Evolutionary conservation across 192 early-diverging fungal species (phyloP).

Genomic region (Lunasporangiospora selenospora): DNA sequence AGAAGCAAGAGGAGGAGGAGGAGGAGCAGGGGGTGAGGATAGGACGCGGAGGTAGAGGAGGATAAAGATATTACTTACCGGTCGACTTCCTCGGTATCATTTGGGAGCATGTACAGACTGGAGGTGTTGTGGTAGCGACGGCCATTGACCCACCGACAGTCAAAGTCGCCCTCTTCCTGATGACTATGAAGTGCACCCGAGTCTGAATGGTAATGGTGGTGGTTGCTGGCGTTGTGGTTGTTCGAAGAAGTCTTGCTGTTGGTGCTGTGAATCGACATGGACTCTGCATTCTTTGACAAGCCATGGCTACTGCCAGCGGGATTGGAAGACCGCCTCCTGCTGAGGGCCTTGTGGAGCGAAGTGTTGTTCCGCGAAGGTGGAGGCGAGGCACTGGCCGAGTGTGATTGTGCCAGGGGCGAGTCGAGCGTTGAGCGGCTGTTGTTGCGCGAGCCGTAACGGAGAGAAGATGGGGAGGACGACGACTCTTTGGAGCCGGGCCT

Average conservation of each 20-base stretch:
- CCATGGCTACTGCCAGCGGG: no score
- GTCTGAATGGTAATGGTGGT: not conserved
- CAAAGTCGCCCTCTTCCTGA: slow-evolving; percentile 20
- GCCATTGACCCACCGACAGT: slow-evolving; percentile 8
- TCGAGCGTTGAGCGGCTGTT: slow-evolving; percentile 11
- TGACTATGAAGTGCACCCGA: slow-evolving; percentile 13
- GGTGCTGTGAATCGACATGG: slow-evolving; percentile 12
- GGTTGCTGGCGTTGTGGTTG: not conserved
- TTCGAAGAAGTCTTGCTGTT: no score
- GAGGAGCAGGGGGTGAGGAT: not conserved
- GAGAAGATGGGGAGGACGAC: not conserved
- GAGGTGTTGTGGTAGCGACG: slow-evolving; percentile 40
- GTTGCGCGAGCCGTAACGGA: slow-evolving; percentile 9
- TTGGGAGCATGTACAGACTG: slow-evolving; percentile 27
- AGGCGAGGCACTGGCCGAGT: not conserved
- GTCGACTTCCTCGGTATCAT: slow-evolving; percentile 36
- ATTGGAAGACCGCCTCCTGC: slow-evolving; percentile 32
- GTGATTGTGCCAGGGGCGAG: not conserved
- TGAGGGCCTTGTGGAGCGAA: slow-evolving; percentile 21
- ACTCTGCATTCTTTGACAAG: slow-evolving; percentile 1
- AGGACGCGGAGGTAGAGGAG: not conserved
- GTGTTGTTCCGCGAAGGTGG: not conserved
- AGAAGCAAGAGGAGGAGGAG: not conserved
- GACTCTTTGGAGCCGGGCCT: slow-evolving; percentile 19
- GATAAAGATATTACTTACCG: slow-evolving; percentile 11